These are phyloP conservation scores for Zasmidium cellare DNA, from an alignment of 2,329 filamentous ascomycete genomes.

Conservation along the genomic window DNA sequence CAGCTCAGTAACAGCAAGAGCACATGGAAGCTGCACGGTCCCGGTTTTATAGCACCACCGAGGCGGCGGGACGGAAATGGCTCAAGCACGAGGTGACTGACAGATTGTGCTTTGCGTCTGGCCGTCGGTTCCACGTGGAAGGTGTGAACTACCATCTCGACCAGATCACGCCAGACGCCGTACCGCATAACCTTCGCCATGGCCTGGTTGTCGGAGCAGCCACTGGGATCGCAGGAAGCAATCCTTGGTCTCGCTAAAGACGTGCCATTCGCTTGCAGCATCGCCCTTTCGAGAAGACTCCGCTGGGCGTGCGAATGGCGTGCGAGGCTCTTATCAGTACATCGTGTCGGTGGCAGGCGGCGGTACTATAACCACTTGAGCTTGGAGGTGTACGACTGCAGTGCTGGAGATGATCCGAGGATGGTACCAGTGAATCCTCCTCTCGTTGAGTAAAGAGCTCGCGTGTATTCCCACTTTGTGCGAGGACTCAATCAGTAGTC, in stretches of 20 bases:
- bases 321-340: not conserved
- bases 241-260: not conserved
- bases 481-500: too few relatives aligned
- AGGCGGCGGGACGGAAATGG: not conserved
- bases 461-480: too few relatives aligned
- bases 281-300: not conserved
- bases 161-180: not conserved
- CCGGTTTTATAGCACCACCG: not conserved
- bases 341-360: not conserved
- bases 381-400: not conserved
- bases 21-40: not conserved
- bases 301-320: not conserved
- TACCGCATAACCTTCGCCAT: not conserved
- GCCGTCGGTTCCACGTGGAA: not conserved
- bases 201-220: not conserved
- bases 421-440: not conserved
- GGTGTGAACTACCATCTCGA: not conserved
- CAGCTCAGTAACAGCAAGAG: not conserved
- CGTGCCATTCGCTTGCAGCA: not conserved
- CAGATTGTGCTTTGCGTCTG: not conserved
- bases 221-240: not conserved
- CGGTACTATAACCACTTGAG: not conserved
- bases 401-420: not conserved
- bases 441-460: too few relatives aligned
- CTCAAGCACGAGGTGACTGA: not conserved